phyloP scores from a whole-genome alignment of 2,329 filamentous ascomycete genomes.

The Nothophaeocryptopus gaeumannii region DNA sequence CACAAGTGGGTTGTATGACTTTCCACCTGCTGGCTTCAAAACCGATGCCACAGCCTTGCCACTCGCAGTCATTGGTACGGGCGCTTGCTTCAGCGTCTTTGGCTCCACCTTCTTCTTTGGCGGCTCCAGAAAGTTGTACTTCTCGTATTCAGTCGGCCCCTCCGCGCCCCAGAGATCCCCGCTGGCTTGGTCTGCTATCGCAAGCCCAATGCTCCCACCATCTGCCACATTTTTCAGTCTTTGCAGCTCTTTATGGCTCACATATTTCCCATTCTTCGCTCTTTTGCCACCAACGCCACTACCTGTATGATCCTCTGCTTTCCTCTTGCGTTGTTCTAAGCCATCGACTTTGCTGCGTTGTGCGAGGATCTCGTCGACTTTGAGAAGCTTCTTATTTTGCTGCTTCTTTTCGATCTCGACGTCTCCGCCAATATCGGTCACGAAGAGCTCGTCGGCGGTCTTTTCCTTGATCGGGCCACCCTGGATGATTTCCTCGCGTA shows the following conservation, averaged over 20 bases:
- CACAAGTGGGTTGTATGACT: conserved; percentile 89
- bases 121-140: conserved; percentile 62
- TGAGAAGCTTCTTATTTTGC: conserved; percentile 71
- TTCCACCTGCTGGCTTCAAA: conserved; percentile 72
- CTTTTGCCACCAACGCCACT: conserved; percentile 65
- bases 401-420: conserved; percentile 62
- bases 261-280: conserved; percentile 67
- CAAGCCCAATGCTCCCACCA: conserved; percentile 59
- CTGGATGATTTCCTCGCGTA: conserved; percentile 86
- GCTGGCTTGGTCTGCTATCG: conserved; percentile 52
- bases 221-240: conserved; percentile 73
- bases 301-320: conserved; percentile 62
- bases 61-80: conserved; percentile 76
- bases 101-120: conserved; percentile 68
- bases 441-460: conserved; percentile 77
- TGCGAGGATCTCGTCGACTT: conserved; percentile 87
- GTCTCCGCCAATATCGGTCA: conserved; percentile 73
- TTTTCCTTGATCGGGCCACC: conserved; percentile 87
- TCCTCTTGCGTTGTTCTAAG: conserved; percentile 71
- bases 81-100: conserved; percentile 69
- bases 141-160: conserved; percentile 48
- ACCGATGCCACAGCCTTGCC: conserved; percentile 79
- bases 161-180: conserved; percentile 77
- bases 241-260: conserved; percentile 79
- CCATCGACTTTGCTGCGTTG: conserved; percentile 78